These are phyloP conservation scores for Batrachochytrium dendrobatidis DNA, from an alignment of 371 early-diverging fungal species.

Conservation along the genomic window DNA sequence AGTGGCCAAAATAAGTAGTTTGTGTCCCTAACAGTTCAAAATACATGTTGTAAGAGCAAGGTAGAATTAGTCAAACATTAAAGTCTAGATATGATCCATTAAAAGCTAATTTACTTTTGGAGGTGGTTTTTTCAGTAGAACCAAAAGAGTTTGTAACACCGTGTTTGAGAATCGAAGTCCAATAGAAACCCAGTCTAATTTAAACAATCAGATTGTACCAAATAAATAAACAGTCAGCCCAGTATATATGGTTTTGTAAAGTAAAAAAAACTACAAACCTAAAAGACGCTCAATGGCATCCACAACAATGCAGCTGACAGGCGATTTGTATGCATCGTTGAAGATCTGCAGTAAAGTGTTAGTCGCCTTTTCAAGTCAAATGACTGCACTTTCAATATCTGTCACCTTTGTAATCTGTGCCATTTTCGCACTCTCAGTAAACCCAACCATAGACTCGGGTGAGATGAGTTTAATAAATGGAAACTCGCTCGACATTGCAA, in stretches of 20 bases:
- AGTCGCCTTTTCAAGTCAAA: not conserved
- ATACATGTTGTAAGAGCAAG: too few relatives aligned
- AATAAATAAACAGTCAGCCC: not conserved
- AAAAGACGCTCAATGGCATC: slow-evolving; percentile 95
- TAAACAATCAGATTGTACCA: not conserved
- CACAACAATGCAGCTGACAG: slow-evolving; percentile 90
- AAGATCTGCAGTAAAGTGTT: slow-evolving; percentile 50
- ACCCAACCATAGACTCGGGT: slow-evolving; percentile 96
- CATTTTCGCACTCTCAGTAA: slow-evolving; percentile 88
- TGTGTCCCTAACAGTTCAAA: slow-evolving; percentile 15
- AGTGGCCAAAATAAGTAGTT: slow-evolving; percentile 79
- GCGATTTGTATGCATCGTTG: slow-evolving; percentile 97
- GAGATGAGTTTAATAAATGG: slow-evolving; percentile 98
- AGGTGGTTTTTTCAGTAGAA: slow-evolving; percentile 84
- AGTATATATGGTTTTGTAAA: not conserved
- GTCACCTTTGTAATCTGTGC: slow-evolving; percentile 79
- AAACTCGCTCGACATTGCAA: slow-evolving; percentile 90
- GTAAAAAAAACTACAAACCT: slow-evolving; percentile 32
- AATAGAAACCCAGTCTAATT: slow-evolving; percentile 91
- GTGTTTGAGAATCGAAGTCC: slow-evolving; percentile 97
- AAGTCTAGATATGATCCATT: not conserved
- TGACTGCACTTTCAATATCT: not conserved
- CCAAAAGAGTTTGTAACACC: slow-evolving; percentile 92
- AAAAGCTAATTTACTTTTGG: slow-evolving; percentile 52
- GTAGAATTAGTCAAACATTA: slow-evolving; percentile 51